Base-by-base conservation (phyloP, 345 rosid genomes). In the Eucalyptus marginata region DNA sequence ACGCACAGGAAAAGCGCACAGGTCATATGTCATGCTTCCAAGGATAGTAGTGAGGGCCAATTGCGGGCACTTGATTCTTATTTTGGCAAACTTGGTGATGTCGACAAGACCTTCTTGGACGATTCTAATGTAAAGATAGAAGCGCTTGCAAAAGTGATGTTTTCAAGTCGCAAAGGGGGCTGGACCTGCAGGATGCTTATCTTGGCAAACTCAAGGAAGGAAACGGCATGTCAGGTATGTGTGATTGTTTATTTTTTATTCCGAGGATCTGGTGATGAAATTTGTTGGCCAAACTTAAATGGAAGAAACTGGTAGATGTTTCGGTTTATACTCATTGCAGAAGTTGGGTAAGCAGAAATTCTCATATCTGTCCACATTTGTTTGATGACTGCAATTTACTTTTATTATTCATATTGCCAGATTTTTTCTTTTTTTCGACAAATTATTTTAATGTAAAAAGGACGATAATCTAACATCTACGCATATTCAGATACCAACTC, bases 41-140 rank as follows among this genome's bases (percentile, higher is more conserved):
- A 89, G 24, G 87, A 90, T 88, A 14, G 83, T 51, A 92, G 86
- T 33, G 91, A 92, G 79, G 86, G 88, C 84, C 95, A 94, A 54
- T 88, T 96, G 86, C 91, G 93, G 86, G 89, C 90, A 76, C 93
- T 97, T 86, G 95, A 97, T 90, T 93, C 97, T 76, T 97, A 97
- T 93, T 95, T 96, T 51, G 92, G 92, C 83, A 96, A 96, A 89
- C 92, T 94, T 71, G 89, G 89, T 46, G 87, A 86, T 27, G 91
- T 88, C n/a, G 49, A 56, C 87, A 87, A 84, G 86, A 58, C 86
- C 62, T 66, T 88, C 86, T 84, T 89, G 46, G 90, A 80, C 49
- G 87, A 91, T 90, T 89, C 90, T 52, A 47, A 87, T 22, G 36
- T 87, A 87, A 87, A 24, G 86, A 40, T 86, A 29, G 91, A 59